Evolutionary conservation across 805 yeast species (phyloP), one percentile per base, ranked within the genome.

Genomic region (Metahyphopichia silvanorum): DNA sequence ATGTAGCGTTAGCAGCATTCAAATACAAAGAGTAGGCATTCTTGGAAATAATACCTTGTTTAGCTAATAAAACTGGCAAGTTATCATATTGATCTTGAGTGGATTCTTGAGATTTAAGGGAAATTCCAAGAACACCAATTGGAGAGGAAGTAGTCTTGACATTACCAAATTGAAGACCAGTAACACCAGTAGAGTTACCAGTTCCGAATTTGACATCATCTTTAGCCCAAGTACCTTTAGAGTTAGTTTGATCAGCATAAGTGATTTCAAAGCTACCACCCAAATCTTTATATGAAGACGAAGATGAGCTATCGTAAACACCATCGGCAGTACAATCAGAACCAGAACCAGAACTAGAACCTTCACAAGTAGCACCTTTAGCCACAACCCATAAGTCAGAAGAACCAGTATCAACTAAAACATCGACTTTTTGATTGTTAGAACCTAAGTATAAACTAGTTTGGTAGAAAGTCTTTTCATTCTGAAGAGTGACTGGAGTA

Each of bases 51-150:
- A 42, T 28, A 8, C 63, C 63, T 17, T 40, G 37, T 27, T 27
- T 38, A 30, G 34, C 40, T 40, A 57, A 38, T 21, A 46, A 47
- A 24, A 43, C 28, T 9, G 63, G 63, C 25, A 56, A 41, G 43
- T 57, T 57, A 33, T 52, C 51, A 40, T 57, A 57, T 21, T 38
- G 4, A 11, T 5, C 6, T 16, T 14, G 11, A 41, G 50, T 50
- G 51, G 15, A 30, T 5, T 26, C 29, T 6, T 9, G 12, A 10
- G 12, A 9, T 7, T 13, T 7, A 11, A 7, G n/a, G 4, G 29
- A 13, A 40, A 85, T 76, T 16, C 89, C 88, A 23, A 85, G 56
- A 16, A 86, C 91, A 36, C 94, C 91, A 38, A 71, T 60, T 6
- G 76, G 54, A 3, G 89, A 77, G 39, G 77, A 75, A 2, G 86